Base-by-base conservation (phyloP, 2,329 filamentous ascomycete species). In the Exophiala viscosa region DNA sequence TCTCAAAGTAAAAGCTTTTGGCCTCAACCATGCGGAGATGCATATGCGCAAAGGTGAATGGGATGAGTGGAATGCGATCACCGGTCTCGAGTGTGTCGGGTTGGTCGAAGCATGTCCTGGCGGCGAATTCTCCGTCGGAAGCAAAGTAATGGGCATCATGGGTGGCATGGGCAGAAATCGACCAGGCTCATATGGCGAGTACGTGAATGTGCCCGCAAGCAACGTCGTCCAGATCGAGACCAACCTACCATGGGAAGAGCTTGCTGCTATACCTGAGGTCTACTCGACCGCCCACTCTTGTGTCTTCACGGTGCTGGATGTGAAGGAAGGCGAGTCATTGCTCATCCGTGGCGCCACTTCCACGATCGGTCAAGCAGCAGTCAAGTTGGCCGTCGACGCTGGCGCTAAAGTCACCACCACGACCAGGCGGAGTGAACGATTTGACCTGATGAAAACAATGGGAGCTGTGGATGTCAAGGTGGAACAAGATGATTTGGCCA, bases 11-110 rank as follows among this genome's bases (percentile, higher is more conserved):
- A 63, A 66, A 53, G 72, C 72, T 7, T 76, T 76, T 45, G 72
- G 72, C 2, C 55, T 74, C 36, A 74, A 75, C 55, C 71, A 74
- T 52, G 73, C 73, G 7, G 73, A 76, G 58, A 73, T 73, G 67
- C 70, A 75, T 59, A 75, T 75, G 72, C 69, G 72, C 17, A 67
- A 65, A 38, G 73, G 73, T 10, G 71, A 69, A 67, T 61, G 59
- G 59, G 57, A 54, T 20, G 57, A 60, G 50, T 61, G 51, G 50
- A 52, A 54, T 31, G 48, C 51, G 15, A 61, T 68, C 23, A 62
- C 55, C 13, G 66, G 66, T 10, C 59, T 67, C 14, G 66, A 68
- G 58, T 76, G 73, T 55, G 73, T 74, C 46, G 74, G 74, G n/a
- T 64, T 63, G 13, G 65, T 76, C 7, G 66, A 60, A 11, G 59